A percentile compares a stretch with the other conserved stretches of the same genome.
Evolutionary conservation across 169 alveolate genomes (phyloP).

Genomic region (Besnoitia besnoiti): DNA sequence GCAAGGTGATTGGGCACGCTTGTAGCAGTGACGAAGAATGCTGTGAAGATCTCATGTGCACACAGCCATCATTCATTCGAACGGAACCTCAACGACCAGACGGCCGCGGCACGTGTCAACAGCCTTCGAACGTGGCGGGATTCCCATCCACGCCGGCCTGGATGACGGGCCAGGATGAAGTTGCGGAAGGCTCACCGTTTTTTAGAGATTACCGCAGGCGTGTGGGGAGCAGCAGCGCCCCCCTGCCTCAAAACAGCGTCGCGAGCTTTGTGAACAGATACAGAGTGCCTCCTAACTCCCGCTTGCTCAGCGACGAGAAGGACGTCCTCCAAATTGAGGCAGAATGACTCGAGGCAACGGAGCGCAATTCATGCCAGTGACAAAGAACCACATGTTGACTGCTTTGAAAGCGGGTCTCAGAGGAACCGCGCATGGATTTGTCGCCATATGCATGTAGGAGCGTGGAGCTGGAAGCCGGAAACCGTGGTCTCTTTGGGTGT

Average conservation of each 20-base stretch:
- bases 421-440: neutral
- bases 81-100: conserved; percentile 29
- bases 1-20: conserved; percentile 14
- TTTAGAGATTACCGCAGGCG: neutral
- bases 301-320: neutral
- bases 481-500: neutral
- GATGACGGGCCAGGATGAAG: neutral
- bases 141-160: conserved; percentile 4
- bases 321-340: neutral
- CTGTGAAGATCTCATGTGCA: conserved; percentile 29
- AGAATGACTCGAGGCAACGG: neutral
- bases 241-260: neutral
- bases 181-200: neutral
- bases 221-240: neutral
- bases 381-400: neutral
- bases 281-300: conserved; percentile 23
- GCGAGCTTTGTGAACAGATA: neutral
- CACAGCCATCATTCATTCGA: neutral
- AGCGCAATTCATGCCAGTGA: neutral
- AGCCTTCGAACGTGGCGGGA: neutral
- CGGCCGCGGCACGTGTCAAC: conserved; percentile 31
- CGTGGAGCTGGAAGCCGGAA: neutral
- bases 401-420: neutral
- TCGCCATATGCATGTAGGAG: neutral
- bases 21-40: neutral